Evolutionary conservation across 2,329 filamentous ascomycete species (phyloP), one percentile per base, ranked within the genome.

Genomic region (Cladosporium sp.): DNA sequence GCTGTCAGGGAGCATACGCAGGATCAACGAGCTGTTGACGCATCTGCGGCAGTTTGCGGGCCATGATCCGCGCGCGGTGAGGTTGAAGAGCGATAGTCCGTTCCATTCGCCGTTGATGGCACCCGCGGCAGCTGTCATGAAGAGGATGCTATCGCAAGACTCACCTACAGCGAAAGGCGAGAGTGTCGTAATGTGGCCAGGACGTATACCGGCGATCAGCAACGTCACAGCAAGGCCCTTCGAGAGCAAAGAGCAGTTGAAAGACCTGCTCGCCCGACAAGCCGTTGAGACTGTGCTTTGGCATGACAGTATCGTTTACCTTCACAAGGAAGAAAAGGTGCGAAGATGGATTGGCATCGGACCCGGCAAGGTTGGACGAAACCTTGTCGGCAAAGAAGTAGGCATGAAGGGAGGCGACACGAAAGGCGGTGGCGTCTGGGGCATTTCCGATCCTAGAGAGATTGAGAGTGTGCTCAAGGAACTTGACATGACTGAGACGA

Each of bases 51-150:
- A 96, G 76, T 97, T 97, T 76, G 87, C 92, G 11, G 93, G 93
- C 12, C 93, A 97, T 76, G 94, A 97, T 78, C 93, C 94, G 4
- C 85, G 94, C 63, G 92, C 92, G 12, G 93, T 98, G 57, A 85
- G 91, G 66, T 81, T 98, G 69, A 95, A 94, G 79, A 92, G 90
- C 75, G 92, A 96, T 74, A 91, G 88, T 68, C 93, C 93, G 0
- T 97, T 97, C 74, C 93, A 97, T 81, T 94, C 90, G 75, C 92
- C 92, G 18, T 87, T 97, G 69, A 97, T 98, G 93, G 87, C 87
- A 76, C 93, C 93, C 0, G 93, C 93, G 2, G 88, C 91, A 32
- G 84, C 85, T 7, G 86, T 90, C 41, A 92, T 97, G 88, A 86
- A 84, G 71, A 81, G 83, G 41, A 81, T 94, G 61, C 81, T 97